Base-by-base conservation (phyloP, 805 yeast species). In the Saccharomycopsis lassenensis region DNA sequence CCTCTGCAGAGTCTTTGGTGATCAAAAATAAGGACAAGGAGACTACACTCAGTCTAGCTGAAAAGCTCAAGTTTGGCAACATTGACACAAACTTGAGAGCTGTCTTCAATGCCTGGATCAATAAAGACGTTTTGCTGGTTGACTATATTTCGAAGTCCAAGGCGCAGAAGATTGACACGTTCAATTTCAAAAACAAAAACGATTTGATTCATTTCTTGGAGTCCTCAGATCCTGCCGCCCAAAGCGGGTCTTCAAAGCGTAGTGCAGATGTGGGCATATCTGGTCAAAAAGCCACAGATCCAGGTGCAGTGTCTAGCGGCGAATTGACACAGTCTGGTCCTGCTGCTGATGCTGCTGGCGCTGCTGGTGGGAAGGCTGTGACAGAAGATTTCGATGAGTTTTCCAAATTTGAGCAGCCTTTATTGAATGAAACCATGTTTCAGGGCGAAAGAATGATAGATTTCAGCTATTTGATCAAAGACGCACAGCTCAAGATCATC, bases 151-250 rank as follows among this genome's bases (percentile, higher is more conserved):
- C 75, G 7, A 76, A 71, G 25, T 83, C 95, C 45, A 78, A 74
- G 48, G 68, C 66, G 33, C 60, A 68, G 26, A 67, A 71, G 2
- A 66, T 89, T 23, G 65, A 74, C 2, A 83, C 83, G 44, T 70
- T 89, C 52, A 75, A 83, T 39, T 87, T 89, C 52, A 58, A 83
- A 52, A 94, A 85, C 49, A 76, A 93, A 57, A 77, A 85, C 6
- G 95, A 89, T 52, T 66, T 89, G 43, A 66, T 79, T 37, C 70
- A 83, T 21, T 87, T 91, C 86, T 65, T 89, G 35, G 69, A 68
- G 41, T n/a, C n/a, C n/a, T n/a, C n/a, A n/a, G n/a, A n/a, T n/a
- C n/a, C n/a, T n/a, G n/a, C n/a, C n/a, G n/a, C n/a, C n/a, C n/a
- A n/a, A n/a, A n/a, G n/a, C n/a, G n/a, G n/a, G n/a, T n/a, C n/a